Evolutionary conservation across 75 land plant species (phyloP), one percentile per base, ranked within the genome.

Genomic region (Pinus albicaulis): DNA sequence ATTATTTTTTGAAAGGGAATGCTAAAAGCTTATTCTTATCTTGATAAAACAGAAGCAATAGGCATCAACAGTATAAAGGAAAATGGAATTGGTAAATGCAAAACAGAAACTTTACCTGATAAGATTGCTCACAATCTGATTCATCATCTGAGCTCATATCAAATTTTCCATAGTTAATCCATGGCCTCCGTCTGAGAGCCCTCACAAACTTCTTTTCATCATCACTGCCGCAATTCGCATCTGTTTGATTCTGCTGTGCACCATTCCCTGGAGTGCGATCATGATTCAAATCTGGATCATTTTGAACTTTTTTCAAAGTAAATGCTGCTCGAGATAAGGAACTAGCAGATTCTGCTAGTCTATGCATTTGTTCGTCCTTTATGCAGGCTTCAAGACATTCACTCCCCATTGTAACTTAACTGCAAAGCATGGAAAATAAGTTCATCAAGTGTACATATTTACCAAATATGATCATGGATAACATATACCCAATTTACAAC

Each of bases 101-200:
- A 71, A 75, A 72, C 59, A 61, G 36, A 48, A 59, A 24, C 55
- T 10, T 57, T 24, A 82, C 59, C 68, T 74, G 72, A 52, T 53
- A 68, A 59, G 75, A 56, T 6, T 57, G 72, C 55, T 76, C 68
- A 75, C 57, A 60, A 76, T 89, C 80, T 60, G 76, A 79, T 52
- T 90, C 92, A 23, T 86, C 91, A 0, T 88, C 92, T 38, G 89
- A 88, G 60, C 86, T 80, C 23, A 78, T 60, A 26, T 86, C 88
- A 34, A 79, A 80, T 55, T 82, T 71, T 10, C 76, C 74, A 60
- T 83, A 84, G 19, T 80, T 83, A 22, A 90, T 73, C 84, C 85
- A 82, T 15, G 85, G 80, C 80, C 82, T 86, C 59, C 59, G 76
- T 61, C 82, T 72, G 28, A 81, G 70, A 62, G 82, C 68, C 75